A percentile compares a stretch with the other conserved stretches of the same genome.
phyloP scores from a whole-genome alignment of 1,284 basidiomycete genomes.

The Puccinia triticina region DNA sequence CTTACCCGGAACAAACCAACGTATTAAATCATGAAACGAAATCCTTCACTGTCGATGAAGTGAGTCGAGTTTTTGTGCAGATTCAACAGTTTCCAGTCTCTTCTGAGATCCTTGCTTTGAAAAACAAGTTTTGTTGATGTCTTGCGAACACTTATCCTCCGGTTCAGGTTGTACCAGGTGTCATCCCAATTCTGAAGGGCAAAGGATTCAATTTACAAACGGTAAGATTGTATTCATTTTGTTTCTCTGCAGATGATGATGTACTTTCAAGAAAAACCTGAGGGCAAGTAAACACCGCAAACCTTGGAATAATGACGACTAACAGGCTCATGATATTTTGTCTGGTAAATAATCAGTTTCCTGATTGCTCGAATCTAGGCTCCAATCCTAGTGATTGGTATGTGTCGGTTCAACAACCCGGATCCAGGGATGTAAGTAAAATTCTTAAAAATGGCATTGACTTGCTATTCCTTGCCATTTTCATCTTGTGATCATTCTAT shows the following conservation, averaged over 20 bases:
- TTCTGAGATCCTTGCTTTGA: neutral
- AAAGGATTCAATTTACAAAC: slow-evolving; percentile 13
- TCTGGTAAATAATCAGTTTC: neutral
- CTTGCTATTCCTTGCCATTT: neutral
- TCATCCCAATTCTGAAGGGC: slow-evolving; percentile 1
- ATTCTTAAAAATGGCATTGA: neutral
- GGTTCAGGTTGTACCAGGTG: slow-evolving; percentile 4
- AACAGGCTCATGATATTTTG: neutral
- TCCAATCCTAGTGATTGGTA: slow-evolving; percentile 28
- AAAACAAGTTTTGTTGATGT: neutral
- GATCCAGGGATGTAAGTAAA: slow-evolving; percentile 20
- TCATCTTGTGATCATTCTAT: neutral
- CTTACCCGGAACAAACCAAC: slow-evolving; percentile 16
- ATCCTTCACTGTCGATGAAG: slow-evolving; percentile 1
- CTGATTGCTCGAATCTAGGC: slow-evolving; percentile 1
- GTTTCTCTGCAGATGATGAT: neutral
- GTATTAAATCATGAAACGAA: slow-evolving; percentile 40
- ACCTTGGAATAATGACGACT: neutral
- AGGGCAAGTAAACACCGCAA: too few species aligned
- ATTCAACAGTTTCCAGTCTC: too few species aligned
- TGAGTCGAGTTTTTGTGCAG: neutral
- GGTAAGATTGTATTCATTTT: neutral
- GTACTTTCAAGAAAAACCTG: neutral
- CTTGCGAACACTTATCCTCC: too few species aligned
- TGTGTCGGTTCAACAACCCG: neutral